Evolutionary conservation across 805 yeast species (phyloP).

Genomic region (Komagataella mondaviorum): DNA sequence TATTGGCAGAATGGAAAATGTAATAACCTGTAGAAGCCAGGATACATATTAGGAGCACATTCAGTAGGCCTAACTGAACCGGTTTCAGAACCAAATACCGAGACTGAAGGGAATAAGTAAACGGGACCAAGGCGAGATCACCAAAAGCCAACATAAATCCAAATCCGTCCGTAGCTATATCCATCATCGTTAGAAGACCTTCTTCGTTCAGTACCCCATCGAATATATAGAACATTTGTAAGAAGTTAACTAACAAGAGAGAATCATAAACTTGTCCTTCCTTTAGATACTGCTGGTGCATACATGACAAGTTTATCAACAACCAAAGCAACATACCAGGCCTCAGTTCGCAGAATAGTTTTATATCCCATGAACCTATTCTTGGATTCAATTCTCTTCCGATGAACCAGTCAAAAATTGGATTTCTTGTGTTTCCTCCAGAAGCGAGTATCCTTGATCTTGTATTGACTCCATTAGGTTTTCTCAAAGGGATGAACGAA

Average conservation of each 20-base stretch:
- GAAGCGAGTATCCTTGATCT: slow-evolving; percentile 63
- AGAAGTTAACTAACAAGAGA: slow-evolving; percentile 45
- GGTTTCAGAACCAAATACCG: slow-evolving; percentile 63
- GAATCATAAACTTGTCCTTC: slow-evolving; percentile 58
- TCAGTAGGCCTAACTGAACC: slow-evolving; percentile 32
- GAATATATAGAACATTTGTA: slow-evolving; percentile 74
- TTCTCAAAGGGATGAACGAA: slow-evolving; percentile 50
- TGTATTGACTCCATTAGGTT: slow-evolving; percentile 36
- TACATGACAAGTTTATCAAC: slow-evolving; percentile 60
- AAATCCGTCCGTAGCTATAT: slow-evolving; percentile 90
- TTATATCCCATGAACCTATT: slow-evolving; percentile 73
- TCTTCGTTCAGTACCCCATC: slow-evolving; percentile 91
- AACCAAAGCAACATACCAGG: slow-evolving; percentile 91
- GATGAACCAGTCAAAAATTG: slow-evolving; percentile 86
- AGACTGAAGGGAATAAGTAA: slow-evolving; percentile 78
- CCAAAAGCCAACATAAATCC: slow-evolving; percentile 96
- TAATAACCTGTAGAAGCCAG: slow-evolving; percentile 55
- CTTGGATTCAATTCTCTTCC: slow-evolving; percentile 95
- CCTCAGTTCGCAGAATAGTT: slow-evolving; percentile 83
- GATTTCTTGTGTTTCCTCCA: slow-evolving; percentile 76
- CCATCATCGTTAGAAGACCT: slow-evolving; percentile 89
- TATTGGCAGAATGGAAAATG: slow-evolving; percentile 75
- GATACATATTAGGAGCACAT: slow-evolving; percentile 24
- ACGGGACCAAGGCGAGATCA: slow-evolving; percentile 86
- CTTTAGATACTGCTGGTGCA: slow-evolving; percentile 65